Percentiles rank a stretch among this genome's conserved stretches.
Evolutionary conservation across 345 rosid genomes (phyloP).

Genomic region (Salix viminalis): DNA sequence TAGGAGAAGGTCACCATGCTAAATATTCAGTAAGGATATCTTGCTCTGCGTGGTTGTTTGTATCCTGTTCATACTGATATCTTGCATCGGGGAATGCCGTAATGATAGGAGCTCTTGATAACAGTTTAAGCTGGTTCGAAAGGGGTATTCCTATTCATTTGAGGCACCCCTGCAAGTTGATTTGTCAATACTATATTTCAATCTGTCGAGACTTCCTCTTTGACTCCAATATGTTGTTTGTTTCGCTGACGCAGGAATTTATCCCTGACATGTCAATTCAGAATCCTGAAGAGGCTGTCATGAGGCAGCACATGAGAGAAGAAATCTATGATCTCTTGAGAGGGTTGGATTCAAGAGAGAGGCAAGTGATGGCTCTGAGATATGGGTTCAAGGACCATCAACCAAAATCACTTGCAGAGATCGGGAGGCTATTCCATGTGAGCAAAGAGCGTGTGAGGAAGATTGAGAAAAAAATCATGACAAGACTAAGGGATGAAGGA

Average conservation of each 20-base stretch:
- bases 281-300: conserved; percentile 48
- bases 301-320: conserved; percentile 50
- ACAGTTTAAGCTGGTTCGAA: background rate
- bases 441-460: conserved; percentile 88
- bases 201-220: background rate
- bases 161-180: background rate
- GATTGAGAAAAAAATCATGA: conserved; percentile 60
- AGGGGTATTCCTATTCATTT: background rate
- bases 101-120: too few species aligned
- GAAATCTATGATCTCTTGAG: conserved; percentile 46
- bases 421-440: conserved; percentile 53
- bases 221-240: conserved; percentile 1
- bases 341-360: conserved; percentile 62
- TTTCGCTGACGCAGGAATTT: conserved; percentile 47
- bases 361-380: conserved; percentile 57
- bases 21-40: conserved; percentile 51
- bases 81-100: too few species aligned
- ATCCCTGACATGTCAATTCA: conserved; percentile 44
- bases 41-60: background rate
- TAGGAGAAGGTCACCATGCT: conserved; percentile 42
- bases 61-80: background rate
- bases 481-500: conserved; percentile 46
- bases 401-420: conserved; percentile 71
- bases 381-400: conserved; percentile 50
- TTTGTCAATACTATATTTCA: background rate